phyloP scores from a whole-genome alignment of 169 alveolate species.

The Eimeria sp. region DNA sequence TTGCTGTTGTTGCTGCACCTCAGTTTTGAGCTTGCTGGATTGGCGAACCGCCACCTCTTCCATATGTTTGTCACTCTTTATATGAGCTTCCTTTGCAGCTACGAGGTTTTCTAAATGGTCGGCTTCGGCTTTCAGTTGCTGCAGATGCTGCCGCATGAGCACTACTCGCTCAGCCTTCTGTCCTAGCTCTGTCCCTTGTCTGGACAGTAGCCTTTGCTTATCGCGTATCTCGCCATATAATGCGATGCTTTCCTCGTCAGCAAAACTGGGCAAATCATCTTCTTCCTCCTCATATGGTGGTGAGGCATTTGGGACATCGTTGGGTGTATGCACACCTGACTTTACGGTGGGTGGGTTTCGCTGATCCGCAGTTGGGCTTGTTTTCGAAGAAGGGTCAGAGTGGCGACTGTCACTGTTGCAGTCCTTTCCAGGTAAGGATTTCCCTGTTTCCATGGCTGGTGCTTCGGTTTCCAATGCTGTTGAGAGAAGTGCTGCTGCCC shows the following conservation, averaged over 20 bases:
- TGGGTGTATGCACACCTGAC: neutral
- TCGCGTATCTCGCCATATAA: conserved; percentile 37
- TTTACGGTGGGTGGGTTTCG: neutral
- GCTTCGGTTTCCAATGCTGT: conserved; percentile 47
- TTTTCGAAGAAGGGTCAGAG: neutral
- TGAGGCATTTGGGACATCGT: neutral
- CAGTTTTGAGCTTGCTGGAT: conserved; percentile 91
- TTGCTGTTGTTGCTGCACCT: conserved; percentile 90
- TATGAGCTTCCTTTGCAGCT: conserved; percentile 92
- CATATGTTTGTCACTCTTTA: conserved; percentile 95
- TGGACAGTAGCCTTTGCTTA: neutral
- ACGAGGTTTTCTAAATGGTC: conserved; percentile 94
- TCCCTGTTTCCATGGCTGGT: neutral
- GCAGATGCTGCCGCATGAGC: conserved; percentile 70
- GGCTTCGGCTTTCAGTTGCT: conserved; percentile 92
- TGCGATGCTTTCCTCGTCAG: conserved; percentile 61
- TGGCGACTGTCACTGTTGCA: neutral
- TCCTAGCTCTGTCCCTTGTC: conserved; percentile 43
- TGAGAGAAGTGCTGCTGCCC: conserved; percentile 53
- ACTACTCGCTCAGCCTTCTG: conserved; percentile 66
- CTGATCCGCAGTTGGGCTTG: neutral
- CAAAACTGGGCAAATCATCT: conserved; percentile 79
- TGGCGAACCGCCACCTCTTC: conserved; percentile 91
- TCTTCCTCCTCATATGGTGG: conserved; percentile 41
- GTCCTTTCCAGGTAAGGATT: neutral